A percentile compares a stretch with the other conserved stretches of the same genome.
Evolutionary conservation across 139 green algal genomes (phyloP).

Genomic region (Choricystis sp.): DNA sequence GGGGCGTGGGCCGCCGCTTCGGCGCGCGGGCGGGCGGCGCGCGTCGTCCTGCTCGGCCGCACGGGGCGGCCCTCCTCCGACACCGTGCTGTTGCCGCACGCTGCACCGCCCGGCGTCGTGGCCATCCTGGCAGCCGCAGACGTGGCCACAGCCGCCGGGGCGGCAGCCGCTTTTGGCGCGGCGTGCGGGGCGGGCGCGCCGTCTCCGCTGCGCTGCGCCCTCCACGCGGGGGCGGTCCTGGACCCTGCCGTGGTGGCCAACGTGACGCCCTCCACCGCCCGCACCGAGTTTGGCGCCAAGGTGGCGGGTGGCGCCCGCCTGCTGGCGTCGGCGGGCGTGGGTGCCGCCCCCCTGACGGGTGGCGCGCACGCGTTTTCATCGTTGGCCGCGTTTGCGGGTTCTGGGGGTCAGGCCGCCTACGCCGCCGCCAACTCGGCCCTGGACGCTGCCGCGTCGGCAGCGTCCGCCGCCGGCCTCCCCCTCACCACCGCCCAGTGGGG

Average conservation of each 20-base stretch:
- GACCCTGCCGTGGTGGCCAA: constrained; percentile 43
- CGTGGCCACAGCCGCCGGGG: no score
- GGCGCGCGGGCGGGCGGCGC: no score
- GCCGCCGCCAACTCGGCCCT: constrained; percentile 29
- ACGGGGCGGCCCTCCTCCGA: neutral
- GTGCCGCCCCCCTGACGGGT: no score
- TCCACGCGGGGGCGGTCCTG: constrained; percentile 61
- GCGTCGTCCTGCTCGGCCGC: neutral
- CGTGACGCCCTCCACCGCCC: constrained; percentile 22
- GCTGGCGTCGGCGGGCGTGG: neutral
- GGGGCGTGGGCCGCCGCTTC: neutral
- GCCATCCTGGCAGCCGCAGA: no score
- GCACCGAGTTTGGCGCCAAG: constrained; percentile 29
- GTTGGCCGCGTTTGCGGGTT: constrained; percentile 41
- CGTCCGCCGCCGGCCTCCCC: constrained; percentile 1
- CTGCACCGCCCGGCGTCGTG: no score
- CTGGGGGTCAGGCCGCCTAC: constrained; percentile 30
- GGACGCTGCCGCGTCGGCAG: constrained; percentile 14
- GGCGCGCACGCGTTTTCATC: constrained; percentile 33
- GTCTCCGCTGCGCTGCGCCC: constrained; percentile 12
- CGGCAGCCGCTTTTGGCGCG: neutral
- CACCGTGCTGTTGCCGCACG: neutral
- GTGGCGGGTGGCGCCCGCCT: constrained; percentile 3
- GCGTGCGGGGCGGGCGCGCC: no score
- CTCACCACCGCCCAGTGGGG: constrained; percentile 22